These are phyloP conservation scores for Avena eriantha DNA, from an alignment of 176 grass and related monocot species.

Conservation along the genomic window DNA sequence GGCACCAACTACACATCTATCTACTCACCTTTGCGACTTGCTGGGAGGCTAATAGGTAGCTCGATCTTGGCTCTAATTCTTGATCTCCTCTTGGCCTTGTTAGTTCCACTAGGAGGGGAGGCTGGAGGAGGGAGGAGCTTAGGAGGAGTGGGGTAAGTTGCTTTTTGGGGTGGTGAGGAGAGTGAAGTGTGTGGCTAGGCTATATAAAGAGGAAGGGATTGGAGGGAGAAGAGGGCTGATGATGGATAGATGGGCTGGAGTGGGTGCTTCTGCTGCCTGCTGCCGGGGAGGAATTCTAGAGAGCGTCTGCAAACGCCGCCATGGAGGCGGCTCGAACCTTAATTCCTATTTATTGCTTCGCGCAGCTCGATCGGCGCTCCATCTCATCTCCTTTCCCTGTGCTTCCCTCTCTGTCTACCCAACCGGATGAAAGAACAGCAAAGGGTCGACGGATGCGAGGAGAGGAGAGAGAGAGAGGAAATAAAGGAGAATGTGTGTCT, in stretches of 20 bases:
- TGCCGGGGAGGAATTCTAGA: constrained; percentile 56
- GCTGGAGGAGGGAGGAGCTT: constrained; percentile 17
- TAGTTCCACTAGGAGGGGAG: constrained; percentile 28
- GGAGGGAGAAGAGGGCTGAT: not conserved
- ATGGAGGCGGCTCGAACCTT: constrained; percentile 69
- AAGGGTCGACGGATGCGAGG: not conserved
- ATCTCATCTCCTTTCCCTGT: constrained; percentile 37
- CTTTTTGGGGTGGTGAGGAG: constrained; percentile 46
- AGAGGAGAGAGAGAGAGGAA: constrained; percentile 15
- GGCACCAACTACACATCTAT: not conserved
- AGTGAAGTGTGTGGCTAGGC: constrained; percentile 45
- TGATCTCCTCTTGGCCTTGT: not conserved
- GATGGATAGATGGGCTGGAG: constrained; percentile 23
- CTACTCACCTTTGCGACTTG: constrained; percentile 50
- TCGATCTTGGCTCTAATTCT: constrained; percentile 41
- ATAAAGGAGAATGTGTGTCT: constrained; percentile 33
- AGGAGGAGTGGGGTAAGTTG: constrained; percentile 29
- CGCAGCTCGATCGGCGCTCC: constrained; percentile 38
- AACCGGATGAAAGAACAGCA: constrained; percentile 35
- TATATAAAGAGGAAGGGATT: constrained; percentile 58
- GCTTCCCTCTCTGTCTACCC: constrained; percentile 49
- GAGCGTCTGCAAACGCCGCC: constrained; percentile 84
- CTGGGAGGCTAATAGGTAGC: constrained; percentile 38
- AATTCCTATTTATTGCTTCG: constrained; percentile 80
- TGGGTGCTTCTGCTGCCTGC: not conserved